phyloP scores from a whole-genome alignment of 257 asterid genomes.

The Nicotiana benthamiana region DNA sequence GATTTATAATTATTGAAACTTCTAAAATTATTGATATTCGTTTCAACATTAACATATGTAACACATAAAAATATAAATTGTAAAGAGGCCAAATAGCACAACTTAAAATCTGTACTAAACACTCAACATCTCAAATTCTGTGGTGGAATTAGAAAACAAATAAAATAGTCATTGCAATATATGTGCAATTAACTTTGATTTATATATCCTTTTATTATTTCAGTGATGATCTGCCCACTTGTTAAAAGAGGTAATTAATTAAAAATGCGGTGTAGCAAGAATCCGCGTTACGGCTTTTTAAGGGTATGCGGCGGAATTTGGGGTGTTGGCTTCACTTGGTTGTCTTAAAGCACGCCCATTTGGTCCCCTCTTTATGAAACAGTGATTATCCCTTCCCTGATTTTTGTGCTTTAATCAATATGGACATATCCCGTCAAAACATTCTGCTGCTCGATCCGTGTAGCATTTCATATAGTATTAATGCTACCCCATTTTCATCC shows the following conservation, averaged over 20 bases:
- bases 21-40: no score
- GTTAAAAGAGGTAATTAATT: not conserved
- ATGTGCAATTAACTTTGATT: no score
- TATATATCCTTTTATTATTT: no score
- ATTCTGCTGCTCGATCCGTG: not conserved
- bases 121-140: no score
- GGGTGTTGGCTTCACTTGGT: not conserved
- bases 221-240: no score
- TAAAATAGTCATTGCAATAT: no score
- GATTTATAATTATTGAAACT: no score
- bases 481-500: no score
- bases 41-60: no score
- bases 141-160: no score
- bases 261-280: not conserved
- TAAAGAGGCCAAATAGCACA: no score
- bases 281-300: not conserved
- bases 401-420: not conserved
- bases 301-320: not conserved
- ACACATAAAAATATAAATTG: no score
- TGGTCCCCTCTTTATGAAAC: not conserved
- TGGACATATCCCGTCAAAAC: not conserved
- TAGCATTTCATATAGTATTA: not conserved
- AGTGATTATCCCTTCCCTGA: not conserved
- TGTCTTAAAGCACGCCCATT: not conserved
- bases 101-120: not conserved